Percentiles rank a stretch among this genome's conserved stretches.
phyloP scores from a whole-genome alignment of 768 basidiomycete genomes.

The Tylopilus felleus region DNA sequence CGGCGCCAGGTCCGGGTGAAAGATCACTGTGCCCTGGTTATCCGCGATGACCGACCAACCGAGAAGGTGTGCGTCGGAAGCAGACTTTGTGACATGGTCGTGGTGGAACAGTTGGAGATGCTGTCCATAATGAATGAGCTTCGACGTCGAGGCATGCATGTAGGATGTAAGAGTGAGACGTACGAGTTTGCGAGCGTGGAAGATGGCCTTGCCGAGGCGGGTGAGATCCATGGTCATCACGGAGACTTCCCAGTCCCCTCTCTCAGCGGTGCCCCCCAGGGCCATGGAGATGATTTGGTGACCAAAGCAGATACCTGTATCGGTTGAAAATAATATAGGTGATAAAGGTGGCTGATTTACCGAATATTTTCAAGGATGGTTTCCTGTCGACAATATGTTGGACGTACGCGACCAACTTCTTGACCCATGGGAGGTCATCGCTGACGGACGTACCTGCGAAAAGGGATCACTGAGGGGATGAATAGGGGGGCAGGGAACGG shows the following conservation, averaged over 20 bases:
- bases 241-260: neutral
- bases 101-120: neutral
- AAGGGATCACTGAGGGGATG: neutral
- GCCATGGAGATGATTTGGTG: conserved; percentile 82
- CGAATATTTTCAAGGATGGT: conserved; percentile 68
- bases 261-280: conserved; percentile 56
- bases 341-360: conserved; percentile 28
- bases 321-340: neutral
- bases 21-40: neutral
- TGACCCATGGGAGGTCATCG: conserved; percentile 73
- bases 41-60: neutral
- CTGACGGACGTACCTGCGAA: conserved; percentile 67
- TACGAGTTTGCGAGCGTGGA: neutral
- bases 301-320: conserved; percentile 77
- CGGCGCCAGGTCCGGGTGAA: neutral
- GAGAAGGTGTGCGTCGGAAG: neutral
- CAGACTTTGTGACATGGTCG: neutral
- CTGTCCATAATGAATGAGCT: neutral
- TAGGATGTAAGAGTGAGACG: neutral
- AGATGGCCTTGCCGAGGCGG: neutral
- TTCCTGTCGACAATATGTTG: conserved; percentile 49
- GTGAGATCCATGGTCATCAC: neutral
- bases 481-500: no score
- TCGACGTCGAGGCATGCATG: neutral
- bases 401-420: conserved; percentile 57